Percentiles rank a stretch among this genome's conserved stretches.
Evolutionary conservation across 2,329 filamentous ascomycete genomes (phyloP).

Genomic region (Trichoderma polysporum): DNA sequence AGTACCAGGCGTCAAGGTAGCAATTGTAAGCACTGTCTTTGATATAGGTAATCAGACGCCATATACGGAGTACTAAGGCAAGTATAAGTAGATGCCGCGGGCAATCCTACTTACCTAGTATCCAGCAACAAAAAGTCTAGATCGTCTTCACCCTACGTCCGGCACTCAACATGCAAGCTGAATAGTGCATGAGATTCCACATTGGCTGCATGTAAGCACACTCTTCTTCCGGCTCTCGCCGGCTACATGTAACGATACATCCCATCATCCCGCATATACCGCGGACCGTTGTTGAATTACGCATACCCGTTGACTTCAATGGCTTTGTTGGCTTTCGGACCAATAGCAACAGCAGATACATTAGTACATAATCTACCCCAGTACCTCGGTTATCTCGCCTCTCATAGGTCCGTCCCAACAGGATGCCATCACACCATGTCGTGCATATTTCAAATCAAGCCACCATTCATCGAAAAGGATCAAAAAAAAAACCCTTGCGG

Average conservation of each 20-base stretch:
- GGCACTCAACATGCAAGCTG: too few species aligned
- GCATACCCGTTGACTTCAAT: background rate
- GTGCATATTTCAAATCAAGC: background rate
- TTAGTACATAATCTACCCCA: background rate
- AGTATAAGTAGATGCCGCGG: background rate
- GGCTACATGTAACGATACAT: background rate
- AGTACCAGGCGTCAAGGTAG: too few species aligned
- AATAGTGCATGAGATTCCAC: too few species aligned
- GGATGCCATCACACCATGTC: background rate
- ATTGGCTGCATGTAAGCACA: background rate
- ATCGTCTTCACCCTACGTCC: too few species aligned
- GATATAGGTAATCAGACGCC: background rate
- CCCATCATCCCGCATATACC: background rate
- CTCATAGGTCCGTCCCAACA: background rate
- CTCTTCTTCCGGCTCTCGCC: background rate
- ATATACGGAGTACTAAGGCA: background rate
- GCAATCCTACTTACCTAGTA: too few species aligned
- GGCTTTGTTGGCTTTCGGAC: background rate
- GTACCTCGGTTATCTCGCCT: background rate
- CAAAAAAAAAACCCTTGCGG: background rate
- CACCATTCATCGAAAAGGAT: background rate
- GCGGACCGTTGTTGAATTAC: background rate
- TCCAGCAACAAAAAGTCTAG: background rate
- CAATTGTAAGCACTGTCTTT: too few species aligned
- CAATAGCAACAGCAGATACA: background rate